Evolutionary conservation across 805 yeast species (phyloP).

Genomic region (Deakozyma indianensis): DNA sequence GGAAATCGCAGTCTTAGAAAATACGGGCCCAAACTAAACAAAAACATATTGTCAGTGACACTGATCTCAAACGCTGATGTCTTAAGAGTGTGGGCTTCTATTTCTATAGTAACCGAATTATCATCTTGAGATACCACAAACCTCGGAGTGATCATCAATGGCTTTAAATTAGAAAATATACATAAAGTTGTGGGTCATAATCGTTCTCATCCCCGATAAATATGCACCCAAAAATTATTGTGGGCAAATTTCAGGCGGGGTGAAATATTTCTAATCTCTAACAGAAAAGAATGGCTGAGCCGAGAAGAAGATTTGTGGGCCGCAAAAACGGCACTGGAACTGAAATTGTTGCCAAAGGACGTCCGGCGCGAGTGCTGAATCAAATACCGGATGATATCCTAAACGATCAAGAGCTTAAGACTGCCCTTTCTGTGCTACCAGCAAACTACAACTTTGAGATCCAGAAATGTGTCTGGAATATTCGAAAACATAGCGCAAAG

Average conservation of each 20-base stretch:
- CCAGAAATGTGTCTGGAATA: conserved; percentile 92
- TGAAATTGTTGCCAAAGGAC: conserved; percentile 16
- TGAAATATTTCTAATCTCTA: no score
- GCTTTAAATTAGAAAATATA: no score
- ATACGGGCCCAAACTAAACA: conserved; percentile 82
- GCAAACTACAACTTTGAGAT: conserved; percentile 90
- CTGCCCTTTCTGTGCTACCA: conserved; percentile 70
- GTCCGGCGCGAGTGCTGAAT: conserved; percentile 36
- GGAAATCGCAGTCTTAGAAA: conserved; percentile 74
- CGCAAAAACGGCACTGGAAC: conserved; percentile 19
- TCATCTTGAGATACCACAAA: conserved; percentile 69
- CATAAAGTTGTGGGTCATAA: no score
- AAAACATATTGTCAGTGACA: conserved; percentile 55
- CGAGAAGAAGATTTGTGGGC: conserved; percentile 52
- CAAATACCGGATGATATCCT: conserved; percentile 83
- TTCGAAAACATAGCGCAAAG: conserved; percentile 55
- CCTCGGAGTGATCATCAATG: conserved; percentile 70
- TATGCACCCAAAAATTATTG: no score
- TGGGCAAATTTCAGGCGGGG: no score
- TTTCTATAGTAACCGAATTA: conserved; percentile 45
- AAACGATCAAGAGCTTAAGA: conserved; percentile 66
- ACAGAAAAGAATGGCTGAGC: conserved; percentile 10
- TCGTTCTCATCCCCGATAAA: no score
- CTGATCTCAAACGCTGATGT: conserved; percentile 67
- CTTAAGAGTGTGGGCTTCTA: conserved; percentile 58